Evolutionary conservation across 2,329 filamentous ascomycete genomes (phyloP), one percentile per base, ranked within the genome.

Genomic region (Colletotrichum scovillei): DNA sequence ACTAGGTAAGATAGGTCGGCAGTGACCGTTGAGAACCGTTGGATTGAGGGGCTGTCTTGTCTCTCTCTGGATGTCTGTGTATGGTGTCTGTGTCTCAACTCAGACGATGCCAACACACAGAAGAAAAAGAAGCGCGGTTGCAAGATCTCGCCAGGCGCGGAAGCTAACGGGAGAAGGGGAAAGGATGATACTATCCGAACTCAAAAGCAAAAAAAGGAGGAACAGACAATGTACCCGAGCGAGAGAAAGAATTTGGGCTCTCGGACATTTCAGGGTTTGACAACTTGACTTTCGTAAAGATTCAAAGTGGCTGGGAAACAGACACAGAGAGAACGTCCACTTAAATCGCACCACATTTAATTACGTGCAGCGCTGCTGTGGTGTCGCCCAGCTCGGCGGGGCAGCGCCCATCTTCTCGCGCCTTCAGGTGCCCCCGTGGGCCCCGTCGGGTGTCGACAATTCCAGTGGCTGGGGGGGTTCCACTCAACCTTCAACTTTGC

Each of bases 341-440:
- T 65, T 32, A 65, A 46, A 46, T 65, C 49, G 63, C 63, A 65
- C 63, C 63, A 65, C 63, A 65, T 56, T 65, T 57, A 30, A 55
- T 30, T 57, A 56, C 52, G 63, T 65, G 63, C 63, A 65, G 35
- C 26, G 42, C 58, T 19, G 58, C 16, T 19, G 35, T 22, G 38
- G 57, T 16, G 57, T 22, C 35, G 46, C 12, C 42, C 42, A 52
- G 30, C 42, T 64, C 30, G 8, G 24, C 42, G 42, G 42, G 42
- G 42, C 42, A 19, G 19, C 42, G 42, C 38, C 6, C 38, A 19
- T 42, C 38, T 42, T 42, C 38, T 7, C 38, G 19, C 42, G 42
- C 19, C 42, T 49, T 49, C 38, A 19, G 14, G 38, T 19, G 0
- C 30, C 30, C 30, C 30, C 30, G 30, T 32, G 30, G 30, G 30